Evolutionary conservation across 768 basidiomycete genomes (phyloP).

Genomic region (Dacryopinax spathularia): DNA sequence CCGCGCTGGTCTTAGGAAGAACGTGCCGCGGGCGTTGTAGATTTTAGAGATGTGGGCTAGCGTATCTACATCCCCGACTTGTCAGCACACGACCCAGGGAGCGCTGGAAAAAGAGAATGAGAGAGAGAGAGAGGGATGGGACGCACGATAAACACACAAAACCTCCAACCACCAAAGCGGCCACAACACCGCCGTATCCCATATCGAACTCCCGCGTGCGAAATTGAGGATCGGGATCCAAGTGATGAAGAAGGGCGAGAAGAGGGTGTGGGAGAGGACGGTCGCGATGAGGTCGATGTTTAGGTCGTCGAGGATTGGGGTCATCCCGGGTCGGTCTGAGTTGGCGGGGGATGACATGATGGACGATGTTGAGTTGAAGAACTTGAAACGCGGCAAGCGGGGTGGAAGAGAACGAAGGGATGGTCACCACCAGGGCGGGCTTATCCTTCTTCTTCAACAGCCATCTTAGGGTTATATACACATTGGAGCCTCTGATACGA

Average conservation of each 20-base stretch:
- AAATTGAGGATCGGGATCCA: slow-evolving; percentile 67
- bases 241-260: slow-evolving; percentile 81
- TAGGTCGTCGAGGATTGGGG: slow-evolving; percentile 44
- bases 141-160: slow-evolving; percentile 57
- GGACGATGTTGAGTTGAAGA: too few species aligned
- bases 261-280: slow-evolving; percentile 60
- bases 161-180: slow-evolving; percentile 42
- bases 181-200: slow-evolving; percentile 37
- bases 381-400: too few species aligned
- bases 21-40: slow-evolving; percentile 59
- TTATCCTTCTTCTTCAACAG: too few species aligned
- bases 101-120: slow-evolving; percentile 5
- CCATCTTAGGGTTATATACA: too few species aligned
- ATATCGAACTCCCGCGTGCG: slow-evolving; percentile 48
- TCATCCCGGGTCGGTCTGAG: neutral
- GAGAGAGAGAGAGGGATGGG: neutral
- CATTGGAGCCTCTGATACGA: too few species aligned
- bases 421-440: neutral
- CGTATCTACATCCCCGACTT: slow-evolving; percentile 35
- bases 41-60: slow-evolving; percentile 54
- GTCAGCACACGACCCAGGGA: neutral
- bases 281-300: slow-evolving; percentile 68
- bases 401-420: neutral
- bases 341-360: neutral
- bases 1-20: slow-evolving; percentile 43